phyloP scores from a whole-genome alignment of 2,329 filamentous ascomycete genomes.

The Pseudogymnoascus sp. region DNA sequence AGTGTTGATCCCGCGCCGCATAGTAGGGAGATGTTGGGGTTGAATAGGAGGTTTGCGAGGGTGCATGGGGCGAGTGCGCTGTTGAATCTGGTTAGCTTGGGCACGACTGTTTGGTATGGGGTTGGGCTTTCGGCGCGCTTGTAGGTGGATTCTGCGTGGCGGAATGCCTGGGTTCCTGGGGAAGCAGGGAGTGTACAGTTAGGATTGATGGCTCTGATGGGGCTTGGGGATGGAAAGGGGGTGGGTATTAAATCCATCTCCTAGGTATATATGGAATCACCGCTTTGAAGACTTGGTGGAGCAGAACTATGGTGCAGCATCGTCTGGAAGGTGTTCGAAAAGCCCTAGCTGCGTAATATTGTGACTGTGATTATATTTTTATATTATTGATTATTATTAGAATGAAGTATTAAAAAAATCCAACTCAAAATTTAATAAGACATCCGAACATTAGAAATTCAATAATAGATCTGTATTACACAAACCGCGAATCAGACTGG shows the following conservation, averaged over 20 bases:
- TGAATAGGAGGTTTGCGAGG: constrained; percentile 72
- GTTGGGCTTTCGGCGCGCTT: constrained; percentile 47
- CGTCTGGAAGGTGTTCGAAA: not conserved
- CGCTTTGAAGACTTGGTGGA: not conserved
- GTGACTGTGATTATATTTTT: not conserved
- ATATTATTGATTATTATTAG: not conserved
- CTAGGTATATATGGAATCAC: not conserved
- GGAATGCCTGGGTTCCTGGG: not conserved
- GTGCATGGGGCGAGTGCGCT: constrained; percentile 77
- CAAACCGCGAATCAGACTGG: not conserved
- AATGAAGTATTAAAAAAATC: not conserved
- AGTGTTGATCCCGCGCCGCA: constrained; percentile 72
- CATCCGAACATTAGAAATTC: not conserved
- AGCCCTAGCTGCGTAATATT: not conserved
- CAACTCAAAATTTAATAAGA: not conserved
- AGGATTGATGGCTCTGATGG: not conserved
- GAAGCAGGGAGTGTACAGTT: not conserved
- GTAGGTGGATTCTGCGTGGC: constrained; percentile 7
- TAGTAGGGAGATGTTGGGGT: constrained; percentile 70
- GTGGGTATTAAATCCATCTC: not conserved
- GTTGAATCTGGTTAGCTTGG: constrained; percentile 64
- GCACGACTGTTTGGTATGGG: constrained; percentile 69
- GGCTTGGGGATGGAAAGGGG: not conserved
- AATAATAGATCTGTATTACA: not conserved
- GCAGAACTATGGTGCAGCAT: not conserved